These are phyloP conservation scores for Exophiala aquamarina DNA, from an alignment of 2,329 filamentous ascomycete genomes.

Conservation along the genomic window DNA sequence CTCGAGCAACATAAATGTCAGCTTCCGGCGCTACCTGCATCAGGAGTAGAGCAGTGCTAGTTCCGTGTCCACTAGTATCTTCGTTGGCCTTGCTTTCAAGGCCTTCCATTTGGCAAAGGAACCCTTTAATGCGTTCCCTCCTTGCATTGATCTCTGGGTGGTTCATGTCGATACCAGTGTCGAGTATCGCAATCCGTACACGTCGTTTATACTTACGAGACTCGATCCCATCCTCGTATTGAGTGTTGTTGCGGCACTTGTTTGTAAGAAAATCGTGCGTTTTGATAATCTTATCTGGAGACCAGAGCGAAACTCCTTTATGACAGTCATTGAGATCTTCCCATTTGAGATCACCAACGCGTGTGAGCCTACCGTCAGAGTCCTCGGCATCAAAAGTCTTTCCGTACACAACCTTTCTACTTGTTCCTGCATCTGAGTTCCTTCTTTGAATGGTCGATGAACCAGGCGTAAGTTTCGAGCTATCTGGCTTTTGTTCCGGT, in stretches of 20 bases:
- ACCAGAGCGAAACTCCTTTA: background rate
- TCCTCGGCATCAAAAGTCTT: background rate
- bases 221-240: background rate
- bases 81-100: background rate
- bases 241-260: background rate
- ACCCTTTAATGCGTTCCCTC: conserved; percentile 1
- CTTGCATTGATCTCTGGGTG: conserved; percentile 6
- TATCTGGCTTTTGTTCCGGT: background rate
- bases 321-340: background rate
- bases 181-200: conserved; percentile 19
- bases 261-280: background rate
- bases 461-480: background rate
- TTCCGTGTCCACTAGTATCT: conserved; percentile 18
- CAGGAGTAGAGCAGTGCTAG: conserved; percentile 12
- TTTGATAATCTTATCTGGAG: background rate
- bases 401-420: background rate
- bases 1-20: conserved; percentile 18
- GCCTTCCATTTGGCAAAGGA: background rate
- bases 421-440: background rate
- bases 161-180: conserved; percentile 11
- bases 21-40: conserved; percentile 15
- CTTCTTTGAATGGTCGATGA: background rate
- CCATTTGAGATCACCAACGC: background rate
- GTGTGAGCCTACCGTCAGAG: background rate
- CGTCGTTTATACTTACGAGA: background rate